These are phyloP conservation scores for Microthlaspi erraticum DNA, from an alignment of 345 rosid species.

Conservation along the genomic window DNA sequence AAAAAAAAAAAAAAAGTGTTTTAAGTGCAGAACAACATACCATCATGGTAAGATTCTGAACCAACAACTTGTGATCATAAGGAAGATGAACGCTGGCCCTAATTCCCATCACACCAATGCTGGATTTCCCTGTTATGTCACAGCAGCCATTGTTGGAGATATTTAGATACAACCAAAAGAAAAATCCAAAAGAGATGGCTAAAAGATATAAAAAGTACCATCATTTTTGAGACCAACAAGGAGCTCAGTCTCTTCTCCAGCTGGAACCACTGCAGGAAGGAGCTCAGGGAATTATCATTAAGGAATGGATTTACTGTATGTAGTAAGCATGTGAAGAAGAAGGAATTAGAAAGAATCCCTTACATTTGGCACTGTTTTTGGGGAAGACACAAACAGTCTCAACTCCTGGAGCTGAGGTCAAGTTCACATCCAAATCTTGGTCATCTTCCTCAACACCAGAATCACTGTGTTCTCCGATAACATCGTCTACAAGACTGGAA, in stretches of 20 bases:
- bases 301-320: background rate
- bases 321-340: background rate
- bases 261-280: conserved; percentile 67
- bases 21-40: conserved; percentile 46
- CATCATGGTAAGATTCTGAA: conserved; percentile 88
- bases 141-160: conserved; percentile 30
- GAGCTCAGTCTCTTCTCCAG: conserved; percentile 89
- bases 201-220: conserved; percentile 54
- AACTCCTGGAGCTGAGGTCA: conserved; percentile 73
- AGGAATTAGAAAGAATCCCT: conserved; percentile 16
- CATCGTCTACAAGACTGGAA: conserved; percentile 50
- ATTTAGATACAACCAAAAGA: background rate
- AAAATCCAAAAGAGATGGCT: conserved; percentile 1
- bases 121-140: conserved; percentile 61
- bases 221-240: conserved; percentile 86
- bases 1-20: background rate
- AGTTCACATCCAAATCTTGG: conserved; percentile 61
- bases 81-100: conserved; percentile 93
- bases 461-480: conserved; percentile 48
- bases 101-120: conserved; percentile 72
- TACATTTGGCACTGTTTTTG: conserved; percentile 76
- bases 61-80: conserved; percentile 72
- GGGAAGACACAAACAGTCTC: conserved; percentile 79
- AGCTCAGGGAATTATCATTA: background rate
- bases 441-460: conserved; percentile 62